These are phyloP conservation scores for Podila epicladia DNA, from an alignment of 192 early-diverging fungal species.

Conservation along the genomic window DNA sequence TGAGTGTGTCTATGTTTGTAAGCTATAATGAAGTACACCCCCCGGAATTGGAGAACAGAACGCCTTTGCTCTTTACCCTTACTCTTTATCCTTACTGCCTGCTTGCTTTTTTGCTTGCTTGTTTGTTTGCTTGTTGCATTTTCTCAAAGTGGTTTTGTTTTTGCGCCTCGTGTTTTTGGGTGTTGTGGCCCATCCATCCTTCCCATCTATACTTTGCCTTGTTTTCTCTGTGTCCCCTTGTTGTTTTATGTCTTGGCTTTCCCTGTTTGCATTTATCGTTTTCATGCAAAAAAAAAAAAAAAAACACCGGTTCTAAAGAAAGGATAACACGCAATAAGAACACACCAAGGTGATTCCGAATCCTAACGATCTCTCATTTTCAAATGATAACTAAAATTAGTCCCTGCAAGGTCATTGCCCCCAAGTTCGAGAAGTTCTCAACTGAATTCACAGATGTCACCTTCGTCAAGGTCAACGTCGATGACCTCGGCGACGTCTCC, in stretches of 20 bases:
- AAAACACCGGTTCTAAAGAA: not conserved
- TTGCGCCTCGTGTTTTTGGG: not conserved
- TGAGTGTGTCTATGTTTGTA: too few species aligned
- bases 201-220: not conserved
- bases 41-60: too few species aligned
- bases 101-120: not conserved
- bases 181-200: not conserved
- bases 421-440: slow-evolving; percentile 70
- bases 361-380: not conserved
- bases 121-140: not conserved
- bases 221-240: not conserved
- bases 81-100: too few species aligned
- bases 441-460: slow-evolving; percentile 56
- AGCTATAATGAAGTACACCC: too few species aligned
- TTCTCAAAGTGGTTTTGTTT: not conserved
- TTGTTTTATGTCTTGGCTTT: slow-evolving; percentile 7
- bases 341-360: not conserved
- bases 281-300: not conserved
- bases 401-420: slow-evolving; percentile 81
- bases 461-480: slow-evolving; percentile 90
- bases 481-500: slow-evolving; percentile 60
- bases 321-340: not conserved
- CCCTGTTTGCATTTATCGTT: not conserved
- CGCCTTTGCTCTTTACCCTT: too few species aligned
- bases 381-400: slow-evolving; percentile 31